These are phyloP conservation scores for Lipomyces oligophaga DNA, from an alignment of 805 yeast species.

Conservation along the genomic window DNA sequence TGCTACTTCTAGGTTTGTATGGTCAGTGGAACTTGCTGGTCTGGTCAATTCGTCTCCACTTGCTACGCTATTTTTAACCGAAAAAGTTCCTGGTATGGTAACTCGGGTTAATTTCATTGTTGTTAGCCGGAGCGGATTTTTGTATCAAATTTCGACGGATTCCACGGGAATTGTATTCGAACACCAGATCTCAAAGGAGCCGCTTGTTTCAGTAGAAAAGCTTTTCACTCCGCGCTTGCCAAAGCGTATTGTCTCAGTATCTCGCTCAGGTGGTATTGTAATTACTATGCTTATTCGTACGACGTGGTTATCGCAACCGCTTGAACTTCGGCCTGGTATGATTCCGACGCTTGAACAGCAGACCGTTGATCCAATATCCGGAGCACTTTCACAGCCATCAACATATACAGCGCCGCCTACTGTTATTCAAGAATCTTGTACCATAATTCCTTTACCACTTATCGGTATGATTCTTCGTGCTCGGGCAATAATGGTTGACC, in stretches of 20 bases:
- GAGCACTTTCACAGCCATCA: neutral
- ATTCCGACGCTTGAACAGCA: constrained; percentile 13
- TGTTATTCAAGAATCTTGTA: neutral
- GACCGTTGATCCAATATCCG: neutral
- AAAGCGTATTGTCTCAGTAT: constrained; percentile 55
- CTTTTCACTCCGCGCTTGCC: constrained; percentile 68
- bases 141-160: constrained; percentile 21
- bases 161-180: constrained; percentile 33
- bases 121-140: constrained; percentile 27
- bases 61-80: constrained; percentile 19
- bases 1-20: constrained; percentile 25
- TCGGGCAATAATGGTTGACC: constrained; percentile 52
- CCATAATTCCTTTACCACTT: constrained; percentile 48
- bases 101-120: constrained; percentile 27
- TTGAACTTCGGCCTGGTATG: constrained; percentile 13
- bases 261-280: constrained; percentile 20
- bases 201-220: constrained; percentile 51
- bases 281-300: constrained; percentile 25
- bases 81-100: constrained; percentile 23
- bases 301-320: constrained; percentile 26
- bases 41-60: constrained; percentile 18
- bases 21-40: constrained; percentile 21
- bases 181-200: constrained; percentile 22
- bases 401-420: neutral
- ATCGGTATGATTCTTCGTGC: constrained; percentile 72